Percentiles rank a stretch among this genome's conserved stretches.
phyloP scores from a whole-genome alignment of 139 green algal genomes.

The Pseudopediastrum boryanum region DNA sequence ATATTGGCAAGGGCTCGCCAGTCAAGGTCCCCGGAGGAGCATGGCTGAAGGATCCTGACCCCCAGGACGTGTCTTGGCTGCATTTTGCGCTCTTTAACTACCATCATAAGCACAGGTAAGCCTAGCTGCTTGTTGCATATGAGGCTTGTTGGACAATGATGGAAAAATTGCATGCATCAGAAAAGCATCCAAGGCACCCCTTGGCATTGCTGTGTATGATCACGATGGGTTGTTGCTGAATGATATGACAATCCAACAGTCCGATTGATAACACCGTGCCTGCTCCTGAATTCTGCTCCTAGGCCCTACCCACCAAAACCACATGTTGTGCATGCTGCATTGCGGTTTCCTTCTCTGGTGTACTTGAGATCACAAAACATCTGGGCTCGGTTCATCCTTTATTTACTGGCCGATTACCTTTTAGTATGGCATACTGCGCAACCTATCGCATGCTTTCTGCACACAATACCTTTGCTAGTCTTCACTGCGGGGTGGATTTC shows the following conservation, averaged over 20 bases:
- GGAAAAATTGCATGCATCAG: neutral
- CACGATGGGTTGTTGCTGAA: constrained; percentile 31
- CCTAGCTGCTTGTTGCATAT: too few species aligned
- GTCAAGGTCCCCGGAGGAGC: neutral
- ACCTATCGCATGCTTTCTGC: too few species aligned
- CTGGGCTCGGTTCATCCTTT: too few species aligned
- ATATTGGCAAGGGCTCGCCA: neutral
- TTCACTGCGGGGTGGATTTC: too few species aligned
- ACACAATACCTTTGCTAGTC: too few species aligned
- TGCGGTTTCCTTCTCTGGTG: too few species aligned
- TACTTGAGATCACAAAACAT: too few species aligned
- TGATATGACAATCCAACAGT: neutral
- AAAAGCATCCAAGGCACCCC: neutral
- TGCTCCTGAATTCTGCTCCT: neutral
- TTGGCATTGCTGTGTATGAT: constrained; percentile 4
- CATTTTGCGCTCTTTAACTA: constrained; percentile 56
- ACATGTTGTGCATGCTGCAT: too few species aligned
- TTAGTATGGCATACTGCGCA: too few species aligned
- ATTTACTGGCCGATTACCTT: too few species aligned
- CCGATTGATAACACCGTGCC: neutral
- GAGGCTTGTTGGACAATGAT: too few species aligned
- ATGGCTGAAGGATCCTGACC: constrained; percentile 42
- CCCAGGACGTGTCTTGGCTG: constrained; percentile 59
- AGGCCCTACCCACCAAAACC: too few species aligned
- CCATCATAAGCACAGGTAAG: constrained; percentile 11